Evolutionary conservation across 2,329 filamentous ascomycete species (phyloP).

Genomic region (Arthrocladium fulminans): DNA sequence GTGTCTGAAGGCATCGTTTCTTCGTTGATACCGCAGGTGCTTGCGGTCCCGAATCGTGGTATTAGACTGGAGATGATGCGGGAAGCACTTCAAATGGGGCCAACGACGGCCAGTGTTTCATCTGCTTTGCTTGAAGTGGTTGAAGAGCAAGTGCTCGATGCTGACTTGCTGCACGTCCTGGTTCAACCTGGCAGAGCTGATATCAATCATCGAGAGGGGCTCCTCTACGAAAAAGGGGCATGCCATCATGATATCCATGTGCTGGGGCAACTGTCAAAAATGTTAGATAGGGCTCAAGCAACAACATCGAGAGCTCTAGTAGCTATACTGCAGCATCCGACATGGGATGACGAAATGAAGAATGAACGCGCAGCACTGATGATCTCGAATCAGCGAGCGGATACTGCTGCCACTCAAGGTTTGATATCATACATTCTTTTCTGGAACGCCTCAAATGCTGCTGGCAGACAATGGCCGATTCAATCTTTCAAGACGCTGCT

Average conservation of each 20-base stretch:
- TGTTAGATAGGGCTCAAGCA: background rate
- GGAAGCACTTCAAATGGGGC: background rate
- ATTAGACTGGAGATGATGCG: background rate
- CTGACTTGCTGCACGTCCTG: background rate
- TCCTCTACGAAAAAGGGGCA: background rate
- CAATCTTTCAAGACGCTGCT: background rate
- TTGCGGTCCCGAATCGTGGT: background rate
- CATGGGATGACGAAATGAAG: background rate
- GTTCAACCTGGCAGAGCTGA: background rate
- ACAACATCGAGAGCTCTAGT: background rate
- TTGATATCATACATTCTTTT: background rate
- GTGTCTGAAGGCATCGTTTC: background rate
- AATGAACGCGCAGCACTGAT: background rate
- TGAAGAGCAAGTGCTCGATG: background rate
- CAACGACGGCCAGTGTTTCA: no score
- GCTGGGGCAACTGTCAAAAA: background rate
- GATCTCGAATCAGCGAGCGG: background rate
- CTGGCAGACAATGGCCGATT: background rate
- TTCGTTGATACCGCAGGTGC: background rate
- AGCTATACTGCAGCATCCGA: background rate
- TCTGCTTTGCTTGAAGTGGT: no score
- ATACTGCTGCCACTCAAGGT: background rate
- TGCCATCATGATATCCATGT: background rate
- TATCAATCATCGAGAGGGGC: background rate
- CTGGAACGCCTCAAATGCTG: background rate